Percentiles rank a stretch among this genome's conserved stretches.
Evolutionary conservation across 371 early-diverging fungal genomes (phyloP).

Genomic region (Gilbertella persicaria): DNA sequence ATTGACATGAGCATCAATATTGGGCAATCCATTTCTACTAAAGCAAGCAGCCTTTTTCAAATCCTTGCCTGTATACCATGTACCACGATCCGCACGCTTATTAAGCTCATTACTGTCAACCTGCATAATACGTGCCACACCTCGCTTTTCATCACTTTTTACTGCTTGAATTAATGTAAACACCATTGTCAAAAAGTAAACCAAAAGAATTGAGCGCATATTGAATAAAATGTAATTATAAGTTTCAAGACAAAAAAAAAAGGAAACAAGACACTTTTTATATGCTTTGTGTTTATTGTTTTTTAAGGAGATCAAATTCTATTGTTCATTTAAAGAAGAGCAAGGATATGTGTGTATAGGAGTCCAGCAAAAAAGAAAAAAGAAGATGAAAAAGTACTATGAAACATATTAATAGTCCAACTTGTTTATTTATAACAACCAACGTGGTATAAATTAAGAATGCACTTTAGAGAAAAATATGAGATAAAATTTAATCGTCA

Average conservation of each 20-base stretch:
- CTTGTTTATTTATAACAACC: neutral
- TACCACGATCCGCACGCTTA: slow-evolving; percentile 21
- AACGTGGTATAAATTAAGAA: neutral
- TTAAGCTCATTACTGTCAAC: slow-evolving; percentile 1
- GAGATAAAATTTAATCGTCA: neutral
- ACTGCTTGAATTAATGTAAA: slow-evolving; percentile 5
- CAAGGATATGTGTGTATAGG: no score
- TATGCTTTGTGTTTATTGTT: neutral
- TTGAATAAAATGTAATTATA: neutral
- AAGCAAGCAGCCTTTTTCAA: slow-evolving; percentile 38
- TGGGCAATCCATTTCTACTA: slow-evolving; percentile 27
- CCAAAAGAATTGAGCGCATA: neutral
- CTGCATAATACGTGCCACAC: slow-evolving; percentile 21
- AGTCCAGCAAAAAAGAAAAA: neutral
- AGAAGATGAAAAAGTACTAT: neutral
- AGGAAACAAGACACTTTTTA: neutral
- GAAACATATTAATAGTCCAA: no score
- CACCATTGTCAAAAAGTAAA: neutral
- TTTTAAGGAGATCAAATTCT: neutral
- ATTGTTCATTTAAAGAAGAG: neutral
- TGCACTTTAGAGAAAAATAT: neutral
- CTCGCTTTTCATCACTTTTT: slow-evolving; percentile 13
- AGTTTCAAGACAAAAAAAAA: neutral
- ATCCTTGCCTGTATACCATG: slow-evolving; percentile 31
- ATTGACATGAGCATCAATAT: slow-evolving; percentile 19